Conservation (phyloP, 176 grass and related monocot genomes). For the Eragrostis curvula region DNA sequence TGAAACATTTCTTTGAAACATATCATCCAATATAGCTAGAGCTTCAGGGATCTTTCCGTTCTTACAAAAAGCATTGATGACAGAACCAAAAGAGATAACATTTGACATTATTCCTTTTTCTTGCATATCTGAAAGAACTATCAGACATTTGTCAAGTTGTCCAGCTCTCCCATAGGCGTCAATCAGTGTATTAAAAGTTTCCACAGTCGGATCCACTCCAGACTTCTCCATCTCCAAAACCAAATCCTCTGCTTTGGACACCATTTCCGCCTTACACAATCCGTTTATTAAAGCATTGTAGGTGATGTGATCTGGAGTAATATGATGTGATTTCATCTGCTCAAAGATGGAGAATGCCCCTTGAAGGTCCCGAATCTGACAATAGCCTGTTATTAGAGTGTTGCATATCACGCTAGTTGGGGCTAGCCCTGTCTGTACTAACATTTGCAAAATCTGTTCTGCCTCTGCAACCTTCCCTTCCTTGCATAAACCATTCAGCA, state of each 20-base stretch:
- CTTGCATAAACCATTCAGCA: constrained; percentile 71
- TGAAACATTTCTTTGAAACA: constrained; percentile 61
- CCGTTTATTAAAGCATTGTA: constrained; percentile 73
- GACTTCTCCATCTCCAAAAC: constrained; percentile 59
- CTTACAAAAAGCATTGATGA: constrained; percentile 77
- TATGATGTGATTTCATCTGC: constrained; percentile 48
- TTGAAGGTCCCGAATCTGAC: constrained; percentile 52
- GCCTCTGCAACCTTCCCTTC: constrained; percentile 59
- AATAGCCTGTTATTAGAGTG: constrained; percentile 64
- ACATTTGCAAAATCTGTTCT: constrained; percentile 42
- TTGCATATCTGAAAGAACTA: constrained; percentile 58
- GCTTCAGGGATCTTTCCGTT: constrained; percentile 61
- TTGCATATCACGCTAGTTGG: constrained; percentile 67
- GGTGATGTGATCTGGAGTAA: constrained; percentile 57
- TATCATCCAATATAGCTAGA: constrained; percentile 63
- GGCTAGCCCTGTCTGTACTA: constrained; percentile 45
- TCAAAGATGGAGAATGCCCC: constrained; percentile 46
- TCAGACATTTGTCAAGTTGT: constrained; percentile 57
- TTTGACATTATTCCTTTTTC: constrained; percentile 49
- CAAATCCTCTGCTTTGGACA: constrained; percentile 52
- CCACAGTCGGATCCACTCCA: constrained; percentile 39
- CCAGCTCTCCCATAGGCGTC: constrained; percentile 55
- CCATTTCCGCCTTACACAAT: constrained; percentile 54
- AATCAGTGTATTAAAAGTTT: constrained; percentile 64
- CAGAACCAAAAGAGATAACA: constrained; percentile 66